Conservation (phyloP, 805 yeast genomes). For the Wickerhamiella occidentalis region DNA sequence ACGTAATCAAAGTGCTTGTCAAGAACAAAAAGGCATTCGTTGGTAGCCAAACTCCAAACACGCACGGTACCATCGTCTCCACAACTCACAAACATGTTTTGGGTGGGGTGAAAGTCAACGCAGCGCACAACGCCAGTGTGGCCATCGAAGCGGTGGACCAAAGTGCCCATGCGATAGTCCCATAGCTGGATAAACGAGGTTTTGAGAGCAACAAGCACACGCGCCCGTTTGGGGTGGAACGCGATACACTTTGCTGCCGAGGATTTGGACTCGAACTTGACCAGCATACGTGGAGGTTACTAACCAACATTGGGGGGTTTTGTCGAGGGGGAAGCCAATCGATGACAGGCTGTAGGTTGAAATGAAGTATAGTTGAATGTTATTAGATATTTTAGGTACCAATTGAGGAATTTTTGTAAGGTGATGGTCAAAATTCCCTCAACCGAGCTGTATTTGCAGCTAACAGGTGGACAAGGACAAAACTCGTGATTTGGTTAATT, state of each 20-base stretch:
- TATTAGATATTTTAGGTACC: no score
- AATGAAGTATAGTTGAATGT: no score
- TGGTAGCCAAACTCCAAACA: constrained; percentile 89
- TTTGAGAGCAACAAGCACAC: constrained; percentile 90
- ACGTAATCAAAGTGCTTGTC: constrained; percentile 92
- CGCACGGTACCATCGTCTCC: constrained; percentile 93
- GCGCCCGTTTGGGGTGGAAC: constrained; percentile 88
- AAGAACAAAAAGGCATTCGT: constrained; percentile 83
- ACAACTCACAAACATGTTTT: constrained; percentile 92
- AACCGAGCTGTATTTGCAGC: no score
- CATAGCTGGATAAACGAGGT: constrained; percentile 98
- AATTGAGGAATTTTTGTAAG: no score
- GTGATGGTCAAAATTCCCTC: no score
- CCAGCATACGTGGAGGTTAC: constrained; percentile 19
- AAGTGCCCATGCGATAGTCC: constrained; percentile 99
- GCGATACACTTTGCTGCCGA: constrained; percentile 97
- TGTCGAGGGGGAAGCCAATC: no score
- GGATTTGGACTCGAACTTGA: constrained; percentile 87
- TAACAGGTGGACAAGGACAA: no score
- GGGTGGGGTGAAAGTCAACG: constrained; percentile 94
- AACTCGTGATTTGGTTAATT: no score
- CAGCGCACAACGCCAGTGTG: constrained; percentile 98
- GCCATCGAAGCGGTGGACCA: constrained; percentile 91
- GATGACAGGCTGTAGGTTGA: no score
- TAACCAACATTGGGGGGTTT: not conserved